Evolutionary conservation across 495 filamentous ascomycete species (phyloP), one percentile per base, ranked within the genome.

Genomic region (Podospora comata): DNA sequence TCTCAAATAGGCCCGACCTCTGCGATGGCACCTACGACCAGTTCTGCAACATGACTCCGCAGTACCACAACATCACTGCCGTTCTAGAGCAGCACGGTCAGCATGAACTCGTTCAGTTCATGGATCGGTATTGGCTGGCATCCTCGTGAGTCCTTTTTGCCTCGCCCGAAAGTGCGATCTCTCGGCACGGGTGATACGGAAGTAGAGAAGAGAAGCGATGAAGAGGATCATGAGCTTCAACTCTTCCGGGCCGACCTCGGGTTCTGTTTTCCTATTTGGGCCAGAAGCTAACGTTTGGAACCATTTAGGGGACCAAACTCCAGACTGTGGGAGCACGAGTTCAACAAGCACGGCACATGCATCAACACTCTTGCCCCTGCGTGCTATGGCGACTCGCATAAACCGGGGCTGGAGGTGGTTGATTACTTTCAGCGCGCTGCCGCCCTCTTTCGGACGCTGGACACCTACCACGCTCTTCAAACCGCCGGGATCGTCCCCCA

Each of bases 291-390:
- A 48, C 39, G 39, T 2, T 48, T 48, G 7, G 39, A 13, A 48
- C 13, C 13, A 32, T 23, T 23, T 66, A 76, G 77, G 58, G 82
- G 92, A 32, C 81, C 88, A 60, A 89, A 91, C 71, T 83, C 87
- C 61, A 78, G 82, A 28, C 83, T 96, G 64, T 96, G 92, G 92
- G 79, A 90, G 72, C 92, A 96, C 71, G 92, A 96, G 74, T 97
- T 90, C 90, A 87, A 85, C 73, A 96, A 95, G 73, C 93, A 97
- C 72, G 93, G 85, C 16, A 90, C 88, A 1, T 92, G 89, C 78
- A 85, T 92, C 71, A 87, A 85, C 74, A 92, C 89, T 0, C 82
- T 96, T 2, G 84, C 89, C 15, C 85, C 92, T 0, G 77, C 78
- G 59, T 97, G 93, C 81, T 97, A 96, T 76, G 79, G 77, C 32